Percentiles rank a stretch among this genome's conserved stretches.
Evolutionary conservation across 441 rosid genomes (phyloP).

Genomic region (Pelargonium australe): DNA sequence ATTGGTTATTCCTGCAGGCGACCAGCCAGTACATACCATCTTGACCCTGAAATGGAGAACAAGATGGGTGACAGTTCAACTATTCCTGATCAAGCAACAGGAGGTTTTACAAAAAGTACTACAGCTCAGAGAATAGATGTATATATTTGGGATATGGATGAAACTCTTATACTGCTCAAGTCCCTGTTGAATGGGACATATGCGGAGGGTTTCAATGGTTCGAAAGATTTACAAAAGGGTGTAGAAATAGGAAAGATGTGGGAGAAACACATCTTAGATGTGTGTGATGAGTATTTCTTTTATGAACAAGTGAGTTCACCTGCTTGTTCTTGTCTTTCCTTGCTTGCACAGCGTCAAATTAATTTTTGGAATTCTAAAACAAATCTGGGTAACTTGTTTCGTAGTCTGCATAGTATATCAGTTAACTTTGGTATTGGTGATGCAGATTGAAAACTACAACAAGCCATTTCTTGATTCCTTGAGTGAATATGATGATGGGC

Average conservation of each 20-base stretch:
- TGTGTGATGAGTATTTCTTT: constrained; percentile 65
- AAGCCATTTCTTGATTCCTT: constrained; percentile 67
- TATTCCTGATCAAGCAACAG: constrained; percentile 20
- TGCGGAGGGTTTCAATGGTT: constrained; percentile 47
- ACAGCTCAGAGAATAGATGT: constrained; percentile 39
- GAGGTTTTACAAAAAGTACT: constrained; percentile 17
- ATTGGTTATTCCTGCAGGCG: neutral
- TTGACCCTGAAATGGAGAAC: constrained; percentile 9
- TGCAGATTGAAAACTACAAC: constrained; percentile 77
- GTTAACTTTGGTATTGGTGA: constrained; percentile 6
- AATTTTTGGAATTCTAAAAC: neutral
- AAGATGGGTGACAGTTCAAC: constrained; percentile 31
- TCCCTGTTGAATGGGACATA: constrained; percentile 66
- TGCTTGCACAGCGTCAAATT: neutral
- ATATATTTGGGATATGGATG: constrained; percentile 90
- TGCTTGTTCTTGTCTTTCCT: neutral
- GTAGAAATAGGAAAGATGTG: constrained; percentile 68
- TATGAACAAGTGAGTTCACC: constrained; percentile 57
- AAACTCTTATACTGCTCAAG: constrained; percentile 84
- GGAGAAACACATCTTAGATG: constrained; percentile 69
- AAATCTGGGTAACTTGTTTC: constrained; percentile 4
- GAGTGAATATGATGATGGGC: constrained; percentile 59
- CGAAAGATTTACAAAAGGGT: constrained; percentile 64
- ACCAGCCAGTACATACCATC: neutral
- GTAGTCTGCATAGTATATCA: constrained; percentile 1